Evolutionary conservation across 345 rosid genomes (phyloP), one percentile per base, ranked within the genome.

Genomic region (Gossypium raimondii): DNA sequence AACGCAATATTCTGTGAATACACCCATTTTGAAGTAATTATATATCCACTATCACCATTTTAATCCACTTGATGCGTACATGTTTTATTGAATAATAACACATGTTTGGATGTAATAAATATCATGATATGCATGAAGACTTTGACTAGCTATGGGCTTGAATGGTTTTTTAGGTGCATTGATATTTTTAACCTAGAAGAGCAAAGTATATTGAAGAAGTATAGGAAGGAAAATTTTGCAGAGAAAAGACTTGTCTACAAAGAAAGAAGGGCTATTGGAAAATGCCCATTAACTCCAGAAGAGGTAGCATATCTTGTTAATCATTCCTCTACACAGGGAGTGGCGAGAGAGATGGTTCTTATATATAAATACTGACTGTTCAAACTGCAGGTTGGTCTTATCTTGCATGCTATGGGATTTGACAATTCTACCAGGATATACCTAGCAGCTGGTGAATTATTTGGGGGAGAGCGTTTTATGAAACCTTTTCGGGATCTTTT

Each of bases 361-460:
- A 17, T 66, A 67, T 17, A 51, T 60, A 20, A 57, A 61, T 34
- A 22, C 38, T 63, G 53, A 70, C 71, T 60, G 79, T 81, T 78
- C 25, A 29, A 65, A 55, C 55, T 86, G 82, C 87, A 96, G 98
- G 99, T 96, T 80, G 98, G 97, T 67, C 93, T 93, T 79, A 79
- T 93, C 78, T 82, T 96, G 77, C 91, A 81, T 73, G 97, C 97
- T 64, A 86, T 93, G 97, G 92, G 92, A 25, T 96, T 96, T 68
- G 90, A 88, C 83, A 93, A 96, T 85, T 82, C 98, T 77, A 90
- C 98, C 62, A 82, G 90, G 79, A 90, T 96, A 83, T 92, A 89
- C 81, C 81, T 96, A 81, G 99, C 99, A 61, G 97, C 99, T 41
- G 98, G 99, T 67, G 97, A 93, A 57, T 80, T 96, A 73, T 93